These are phyloP conservation scores for Anthracocystis panici-leucophaei DNA, from an alignment of 1,284 basidiomycete species.

Conservation along the genomic window DNA sequence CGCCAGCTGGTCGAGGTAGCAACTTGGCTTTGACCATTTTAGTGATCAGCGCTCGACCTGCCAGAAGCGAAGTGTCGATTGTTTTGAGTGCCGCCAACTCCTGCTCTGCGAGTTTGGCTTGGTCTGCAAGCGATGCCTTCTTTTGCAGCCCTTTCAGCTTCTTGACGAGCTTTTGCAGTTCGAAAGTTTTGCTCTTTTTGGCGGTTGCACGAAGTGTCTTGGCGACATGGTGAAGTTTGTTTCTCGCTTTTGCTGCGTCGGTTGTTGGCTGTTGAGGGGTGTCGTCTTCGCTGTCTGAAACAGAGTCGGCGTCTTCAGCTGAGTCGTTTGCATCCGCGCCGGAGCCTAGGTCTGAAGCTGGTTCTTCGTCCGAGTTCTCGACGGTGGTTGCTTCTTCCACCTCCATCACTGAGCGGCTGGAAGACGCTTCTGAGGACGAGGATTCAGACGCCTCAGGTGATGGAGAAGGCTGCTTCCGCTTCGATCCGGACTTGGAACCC, in stretches of 20 bases:
- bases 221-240: conserved; percentile 74
- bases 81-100: conserved; percentile 81
- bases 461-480: conserved; percentile 3
- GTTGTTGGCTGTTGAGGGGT: neutral
- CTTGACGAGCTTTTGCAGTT: conserved; percentile 85
- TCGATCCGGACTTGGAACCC: neutral
- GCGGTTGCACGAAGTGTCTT: conserved; percentile 78
- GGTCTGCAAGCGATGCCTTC: conserved; percentile 62
- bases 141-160: conserved; percentile 78
- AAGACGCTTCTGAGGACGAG: conserved; percentile 26
- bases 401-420: conserved; percentile 22
- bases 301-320: neutral
- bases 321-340: neutral
- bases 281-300: conserved; percentile 8
- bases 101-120: conserved; percentile 71
- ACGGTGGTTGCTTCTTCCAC: conserved; percentile 11
- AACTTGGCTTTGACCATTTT: conserved; percentile 62
- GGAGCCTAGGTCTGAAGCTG: conserved; percentile 1
- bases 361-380: neutral
- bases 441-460: conserved; percentile 3
- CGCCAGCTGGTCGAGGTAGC: conserved; percentile 27
- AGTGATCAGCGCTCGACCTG: conserved; percentile 47
- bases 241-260: conserved; percentile 31
- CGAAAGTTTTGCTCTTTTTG: conserved; percentile 85
- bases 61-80: conserved; percentile 43